A percentile compares a stretch with the other conserved stretches of the same genome.
These are phyloP conservation scores for Kwoniella dejecticola DNA, from an alignment of 768 basidiomycete species.

Conservation along the genomic window DNA sequence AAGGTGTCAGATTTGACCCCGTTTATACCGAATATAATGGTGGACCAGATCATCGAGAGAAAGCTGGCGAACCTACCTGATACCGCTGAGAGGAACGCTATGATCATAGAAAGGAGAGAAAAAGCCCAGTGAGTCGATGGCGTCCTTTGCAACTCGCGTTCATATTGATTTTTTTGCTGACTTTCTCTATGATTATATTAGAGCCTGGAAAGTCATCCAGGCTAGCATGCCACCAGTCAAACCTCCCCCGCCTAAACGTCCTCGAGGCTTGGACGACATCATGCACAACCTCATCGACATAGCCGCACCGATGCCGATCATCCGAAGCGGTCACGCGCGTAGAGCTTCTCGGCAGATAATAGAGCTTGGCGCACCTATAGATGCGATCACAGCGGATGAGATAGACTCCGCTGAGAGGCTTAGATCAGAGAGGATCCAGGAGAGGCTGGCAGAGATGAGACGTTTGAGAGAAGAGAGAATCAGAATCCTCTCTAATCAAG, in stretches of 20 bases:
- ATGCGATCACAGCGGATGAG: slow-evolving; percentile 26
- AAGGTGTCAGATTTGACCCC: slow-evolving; percentile 22
- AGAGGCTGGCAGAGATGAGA: slow-evolving; percentile 22
- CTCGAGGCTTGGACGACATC: slow-evolving; percentile 27
- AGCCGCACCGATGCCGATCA: slow-evolving; percentile 9
- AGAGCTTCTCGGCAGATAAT: slow-evolving; percentile 39
- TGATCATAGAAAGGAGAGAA: slow-evolving; percentile 37
- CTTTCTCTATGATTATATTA: too few relatives aligned
- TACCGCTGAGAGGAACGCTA: slow-evolving; percentile 27
- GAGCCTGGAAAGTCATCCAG: slow-evolving; percentile 39
- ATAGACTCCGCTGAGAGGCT: slow-evolving; percentile 9
- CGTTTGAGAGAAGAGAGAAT: slow-evolving; percentile 27
- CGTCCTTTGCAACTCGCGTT: neutral
- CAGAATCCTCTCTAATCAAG: slow-evolving; percentile 6
- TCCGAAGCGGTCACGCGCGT: slow-evolving; percentile 23
- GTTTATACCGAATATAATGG: slow-evolving; percentile 44
- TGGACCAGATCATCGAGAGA: slow-evolving; percentile 49
- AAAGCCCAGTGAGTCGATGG: slow-evolving; percentile 34
- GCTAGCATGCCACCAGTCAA: slow-evolving; percentile 18
- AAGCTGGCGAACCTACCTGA: slow-evolving; percentile 36
- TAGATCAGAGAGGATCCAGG: slow-evolving; percentile 1
- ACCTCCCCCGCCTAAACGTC: slow-evolving; percentile 12
- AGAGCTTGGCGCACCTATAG: slow-evolving; percentile 36
- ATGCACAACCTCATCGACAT: slow-evolving; percentile 32
- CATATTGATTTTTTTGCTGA: neutral